Base-by-base conservation (phyloP, 108 stramenopile genomes). In the Skeletonema potamos region DNA sequence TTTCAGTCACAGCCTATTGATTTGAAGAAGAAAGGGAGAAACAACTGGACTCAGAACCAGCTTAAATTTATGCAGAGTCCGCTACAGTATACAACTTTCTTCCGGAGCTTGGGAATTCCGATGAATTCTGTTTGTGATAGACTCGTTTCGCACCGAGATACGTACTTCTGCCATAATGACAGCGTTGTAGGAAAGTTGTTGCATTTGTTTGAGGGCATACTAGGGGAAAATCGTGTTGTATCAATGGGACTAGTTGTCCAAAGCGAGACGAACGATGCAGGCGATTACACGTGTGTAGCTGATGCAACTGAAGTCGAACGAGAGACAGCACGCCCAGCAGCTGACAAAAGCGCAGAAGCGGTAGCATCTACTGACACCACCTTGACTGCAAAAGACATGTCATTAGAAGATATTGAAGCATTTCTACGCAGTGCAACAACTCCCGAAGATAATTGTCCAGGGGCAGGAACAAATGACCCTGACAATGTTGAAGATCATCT, bases 81-180 rank as follows among this genome's bases (percentile, higher is more conserved):
- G 48, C 72, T 87, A 54, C 64, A 44, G 8, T 66, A 43, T 39
- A 29, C 56, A 9, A 54, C 41, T 9, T 68, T 89, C 11, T 68
- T 89, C 44, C 43, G 71, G 64, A 34, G 68, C 12, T 44, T 74
- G 12, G 70, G 71, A 62, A 68, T 85, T 48, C 89, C 91, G 17
- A 65, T 92, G 77, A 85, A 90, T 64, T 76, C 78, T 46, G 68
- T 89, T 33, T 85, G 84, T 32, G 87, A 89, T 63, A 83, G 88
- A 44, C 39, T 86, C 48, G 37, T 75, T 32, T 51, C 44, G 27
- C 60, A 60, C 46, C 46, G 37, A 18, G 33, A 32, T 12, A 27
- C 63, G 28, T 22, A 55, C 29, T 39, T 12, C 44, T 24, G 4
- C 28, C 11, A 74, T 15, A 18, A n/a, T 11, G 60, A 29, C 13